phyloP scores from a whole-genome alignment of 1,139 yeast genomes.

The Saccharomycopsis crataegensis region DNA sequence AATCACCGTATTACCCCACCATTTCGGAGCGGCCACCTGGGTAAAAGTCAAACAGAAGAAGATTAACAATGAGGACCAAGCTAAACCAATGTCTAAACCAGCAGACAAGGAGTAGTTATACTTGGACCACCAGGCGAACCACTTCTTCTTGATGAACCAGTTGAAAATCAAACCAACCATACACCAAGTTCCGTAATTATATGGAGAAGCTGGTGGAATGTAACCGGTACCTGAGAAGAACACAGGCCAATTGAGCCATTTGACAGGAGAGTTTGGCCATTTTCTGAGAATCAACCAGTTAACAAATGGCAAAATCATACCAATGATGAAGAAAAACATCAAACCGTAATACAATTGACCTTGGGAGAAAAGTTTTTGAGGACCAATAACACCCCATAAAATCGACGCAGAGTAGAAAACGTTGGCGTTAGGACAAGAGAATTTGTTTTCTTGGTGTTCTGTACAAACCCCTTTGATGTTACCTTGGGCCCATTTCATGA shows the following conservation, averaged over 20 bases:
- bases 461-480: slow-evolving; percentile 43
- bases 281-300: slow-evolving; percentile 42
- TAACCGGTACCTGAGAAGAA: slow-evolving; percentile 43
- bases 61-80: slow-evolving; percentile 42
- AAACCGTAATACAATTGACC: slow-evolving; percentile 34
- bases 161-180: slow-evolving; percentile 46
- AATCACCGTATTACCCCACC: slow-evolving; percentile 55
- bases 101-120: slow-evolving; percentile 54
- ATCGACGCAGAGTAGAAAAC: slow-evolving; percentile 50
- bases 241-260: slow-evolving; percentile 41
- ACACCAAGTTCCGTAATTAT: slow-evolving; percentile 42
- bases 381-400: slow-evolving; percentile 63
- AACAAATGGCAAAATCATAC: slow-evolving; percentile 37
- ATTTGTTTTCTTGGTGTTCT: slow-evolving; percentile 35
- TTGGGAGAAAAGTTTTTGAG: slow-evolving; percentile 38
- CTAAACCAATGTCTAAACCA: slow-evolving; percentile 50
- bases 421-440: slow-evolving; percentile 43
- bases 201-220: slow-evolving; percentile 49
- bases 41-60: slow-evolving; percentile 37
- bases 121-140: slow-evolving; percentile 60
- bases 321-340: slow-evolving; percentile 39
- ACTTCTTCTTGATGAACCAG: slow-evolving; percentile 40
- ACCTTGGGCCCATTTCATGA: slow-evolving; percentile 39
- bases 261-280: slow-evolving; percentile 41
- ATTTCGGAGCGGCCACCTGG: slow-evolving; percentile 32